Evolutionary conservation across 495 filamentous ascomycete genomes (phyloP), one percentile per base, ranked within the genome.

Genomic region (Opeltia flavorubescens): DNA sequence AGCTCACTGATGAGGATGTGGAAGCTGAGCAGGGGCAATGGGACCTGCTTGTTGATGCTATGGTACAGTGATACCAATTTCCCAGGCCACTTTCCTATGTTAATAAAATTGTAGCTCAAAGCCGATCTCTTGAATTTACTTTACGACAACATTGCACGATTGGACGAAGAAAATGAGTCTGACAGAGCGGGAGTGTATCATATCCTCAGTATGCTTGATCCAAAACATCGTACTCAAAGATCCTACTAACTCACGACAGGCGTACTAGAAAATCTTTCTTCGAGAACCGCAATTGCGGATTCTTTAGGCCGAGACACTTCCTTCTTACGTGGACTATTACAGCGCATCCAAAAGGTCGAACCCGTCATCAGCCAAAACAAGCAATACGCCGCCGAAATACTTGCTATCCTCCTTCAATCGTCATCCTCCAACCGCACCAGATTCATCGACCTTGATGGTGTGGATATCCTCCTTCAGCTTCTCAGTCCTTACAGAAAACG

Each of bases 1-100:
- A 99, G 69, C 64, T 99, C 52, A 94, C 86, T 15, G 91, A 95
- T 58, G 89, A 96, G 57, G 91, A 95, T 60, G 86, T 95, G 2
- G 72, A 82, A 34, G 87, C 87, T 5, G 77, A 84, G 47, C 80
- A 85, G 50, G 76, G 75, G 42, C 81, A 99, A 60, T 96, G 89
- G 86, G 76, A 80, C 54, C 68, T 57, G 2, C 63, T 99, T 17
- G 87, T 91, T 2, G 78, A 86, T 54, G 79, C 85, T 7, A 75
- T 94, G 68, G 67, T 89, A 62, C 18, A 62, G 18, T 4, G 25
- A 7, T 41, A 8, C 34, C 20, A 23, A 6, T 23, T 13, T 21
- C 5, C 13, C 18, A 41, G 9, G 21, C 2, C 6, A 1, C 6
- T 1, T 23, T 17, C 18, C 15, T 17, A 23, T 25, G 43, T 58